Percentiles rank a stretch among this genome's conserved stretches.
These are phyloP conservation scores for Meira miltonrushii DNA, from an alignment of 1,284 basidiomycete species.

Conservation along the genomic window DNA sequence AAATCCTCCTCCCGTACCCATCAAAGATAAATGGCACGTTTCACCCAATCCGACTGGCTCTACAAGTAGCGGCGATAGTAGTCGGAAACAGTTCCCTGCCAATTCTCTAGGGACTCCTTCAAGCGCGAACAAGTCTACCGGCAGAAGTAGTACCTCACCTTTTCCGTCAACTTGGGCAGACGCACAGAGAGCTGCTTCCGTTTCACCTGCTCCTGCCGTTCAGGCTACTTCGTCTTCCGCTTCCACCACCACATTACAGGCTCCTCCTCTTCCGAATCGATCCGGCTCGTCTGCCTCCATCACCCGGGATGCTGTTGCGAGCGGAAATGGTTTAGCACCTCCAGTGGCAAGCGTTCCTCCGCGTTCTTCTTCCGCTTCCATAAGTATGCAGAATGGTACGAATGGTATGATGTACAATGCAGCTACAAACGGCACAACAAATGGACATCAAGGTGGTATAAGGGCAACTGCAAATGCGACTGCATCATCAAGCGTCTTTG, in stretches of 20 bases:
- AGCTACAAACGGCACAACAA: constrained; percentile 10
- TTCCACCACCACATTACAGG: constrained; percentile 15
- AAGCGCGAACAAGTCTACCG: constrained; percentile 19
- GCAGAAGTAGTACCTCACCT: constrained; percentile 31
- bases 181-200: constrained; percentile 21
- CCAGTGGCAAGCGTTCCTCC: background rate
- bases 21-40: constrained; percentile 19
- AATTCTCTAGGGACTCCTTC: background rate
- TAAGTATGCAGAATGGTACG: no score
- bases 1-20: constrained; percentile 32
- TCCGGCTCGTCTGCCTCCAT: constrained; percentile 6
- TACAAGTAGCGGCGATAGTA: background rate
- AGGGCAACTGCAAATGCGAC: constrained; percentile 12
- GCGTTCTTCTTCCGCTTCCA: constrained; percentile 4
- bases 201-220: constrained; percentile 3
- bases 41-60: background rate
- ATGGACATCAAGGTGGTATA: background rate
- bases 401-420: constrained; percentile 11
- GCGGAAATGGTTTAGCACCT: no score
- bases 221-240: background rate
- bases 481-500: constrained; percentile 29
- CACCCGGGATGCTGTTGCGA: no score
- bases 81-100: background rate
- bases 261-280: constrained; percentile 9
- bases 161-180: constrained; percentile 34